Evolutionary conservation across 1,284 basidiomycete species (phyloP), one percentile per base, ranked within the genome.

Genomic region (Gomphus bonarii): DNA sequence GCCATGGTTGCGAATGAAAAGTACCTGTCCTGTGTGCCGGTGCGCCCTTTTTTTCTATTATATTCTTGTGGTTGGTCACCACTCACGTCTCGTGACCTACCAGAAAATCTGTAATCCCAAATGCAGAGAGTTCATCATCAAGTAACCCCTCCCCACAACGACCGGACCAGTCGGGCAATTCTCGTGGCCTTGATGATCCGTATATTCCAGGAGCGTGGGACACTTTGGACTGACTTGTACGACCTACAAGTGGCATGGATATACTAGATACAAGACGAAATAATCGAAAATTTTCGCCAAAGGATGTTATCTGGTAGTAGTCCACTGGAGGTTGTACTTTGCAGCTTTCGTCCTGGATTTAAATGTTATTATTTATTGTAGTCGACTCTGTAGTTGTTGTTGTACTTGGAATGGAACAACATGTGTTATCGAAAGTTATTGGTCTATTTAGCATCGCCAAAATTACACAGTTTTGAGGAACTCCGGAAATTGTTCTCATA

Each of bases 1-100:
- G 18, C 88, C 87, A 0, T 92, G 89, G 89, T 71, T 92, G 20
- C 88, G 85, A 64, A 84, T 83, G 1, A 88, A 84, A 61, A 89
- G 84, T 3, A 92, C 89, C 40, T 92, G 89, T 70, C 89, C 89
- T 36, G 87, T 90, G 11, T 92, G 89, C 73, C 78, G 88, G 81
- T 86, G 66, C 38, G 79, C 65, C 11, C 16, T 3, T 51, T 6
- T 5, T 51, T 14, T 36, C 10, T n/a, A 3, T 31, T 3, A 16
- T 11, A 1, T 25, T 16, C 0, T 18, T 28, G 6, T 44, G 6
- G 9, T 44, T 3, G 25, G 6, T 18, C 31, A 25, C 25, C 18
- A 18, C 18, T 22, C n/a, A 31, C 38, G 16, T 4, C 44, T 11
- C 47, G 18, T 11, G 42, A 18, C 6, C 11, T 30, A 1, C 38